Base-by-base conservation (phyloP, 305 asterid genomes). In the Solanum chacoense region DNA sequence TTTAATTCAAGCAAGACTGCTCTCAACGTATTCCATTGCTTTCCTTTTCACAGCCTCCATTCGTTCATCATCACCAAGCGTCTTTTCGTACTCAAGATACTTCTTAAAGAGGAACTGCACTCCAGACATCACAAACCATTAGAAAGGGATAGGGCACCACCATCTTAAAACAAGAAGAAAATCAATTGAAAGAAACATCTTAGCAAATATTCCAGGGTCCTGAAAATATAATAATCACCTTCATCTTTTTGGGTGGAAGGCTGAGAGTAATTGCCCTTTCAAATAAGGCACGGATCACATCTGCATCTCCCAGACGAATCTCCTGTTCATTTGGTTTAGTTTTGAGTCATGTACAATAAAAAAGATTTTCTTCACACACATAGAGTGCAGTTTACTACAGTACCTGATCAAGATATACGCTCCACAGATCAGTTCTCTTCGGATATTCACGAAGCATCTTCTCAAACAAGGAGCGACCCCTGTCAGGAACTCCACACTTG, bases 361-460 rank as follows among this genome's bases (percentile, higher is more conserved):
- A 76, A 76, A 34, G 4, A 42, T 9, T 9, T 28, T 45, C 40
- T 26, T 13, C 65, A 45, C 35, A 9, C 69, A 29, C 71, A 81
- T 9, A 2, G 13, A 50, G 31, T 50, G 37, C 87, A 50, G 45
- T 50, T 83, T 32, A 50, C 22, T 22, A 83, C 12, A 80, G 90
- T 95, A 97, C 99, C 89, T 95, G 99, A 91, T 97, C 99, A 11
- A 97, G 93, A 90, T 97, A 97, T 89, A 95, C 89, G 88, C 97
- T 97, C 99, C 99, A 97, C 92, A 96, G 89, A 91, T 97, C 99
- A 24, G 97, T 97, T 92, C 98, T 94, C 93, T 94, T 95, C 14
- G 99, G 99, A 93, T 97, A 95, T 90, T 97, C 98, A 85, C 94
- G 92, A 40, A 97, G 97, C 94, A 95, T 93, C 78, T 94, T 94